These are phyloP conservation scores for Plasmodium coatneyi DNA, from an alignment of 169 alveolate genomes.

Conservation along the genomic window DNA sequence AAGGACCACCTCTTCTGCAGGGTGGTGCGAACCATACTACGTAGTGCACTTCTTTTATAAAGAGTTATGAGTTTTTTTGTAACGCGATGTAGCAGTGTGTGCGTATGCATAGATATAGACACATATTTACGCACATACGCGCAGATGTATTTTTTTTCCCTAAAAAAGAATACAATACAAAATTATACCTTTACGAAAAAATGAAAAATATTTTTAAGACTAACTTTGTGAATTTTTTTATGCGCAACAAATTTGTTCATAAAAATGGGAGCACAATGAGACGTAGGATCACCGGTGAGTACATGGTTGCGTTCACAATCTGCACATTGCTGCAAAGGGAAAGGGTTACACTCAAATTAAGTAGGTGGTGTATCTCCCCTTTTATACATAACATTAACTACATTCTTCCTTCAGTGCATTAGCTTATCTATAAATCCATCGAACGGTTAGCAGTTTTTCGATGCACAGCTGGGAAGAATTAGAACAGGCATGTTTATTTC, in stretches of 20 bases:
- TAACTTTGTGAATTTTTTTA: not conserved
- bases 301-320: not conserved
- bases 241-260: not conserved
- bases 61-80: constrained; percentile 25
- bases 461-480: not conserved
- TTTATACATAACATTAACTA: not conserved
- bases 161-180: not conserved
- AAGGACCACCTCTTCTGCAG: not conserved
- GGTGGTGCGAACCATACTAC: not conserved
- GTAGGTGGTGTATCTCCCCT: not conserved
- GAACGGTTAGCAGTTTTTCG: not conserved
- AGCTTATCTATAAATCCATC: not conserved
- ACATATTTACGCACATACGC: not conserved
- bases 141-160: not conserved
- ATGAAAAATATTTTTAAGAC: constrained; percentile 2
- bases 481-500: not conserved
- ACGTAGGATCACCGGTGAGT: not conserved
- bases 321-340: not conserved
- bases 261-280: not conserved
- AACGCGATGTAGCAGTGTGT: not conserved
- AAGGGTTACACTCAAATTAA: not conserved
- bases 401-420: not conserved
- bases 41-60: not conserved
- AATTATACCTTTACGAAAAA: not conserved
- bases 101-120: not conserved